Base-by-base conservation (phyloP, 305 asterid genomes). In the Fraxinus sp. region DNA sequence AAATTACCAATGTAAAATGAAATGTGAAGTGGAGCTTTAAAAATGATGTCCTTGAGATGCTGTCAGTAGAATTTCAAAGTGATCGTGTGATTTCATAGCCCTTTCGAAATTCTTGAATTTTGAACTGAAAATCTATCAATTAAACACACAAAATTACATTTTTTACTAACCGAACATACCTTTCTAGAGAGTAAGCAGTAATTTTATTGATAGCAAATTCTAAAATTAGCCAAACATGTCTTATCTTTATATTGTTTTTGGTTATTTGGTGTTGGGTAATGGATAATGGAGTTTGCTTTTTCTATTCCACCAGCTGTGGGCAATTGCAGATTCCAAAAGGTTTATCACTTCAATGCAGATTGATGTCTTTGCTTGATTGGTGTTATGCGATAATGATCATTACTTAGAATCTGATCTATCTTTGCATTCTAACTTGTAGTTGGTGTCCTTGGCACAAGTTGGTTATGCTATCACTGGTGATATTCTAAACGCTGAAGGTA, bases 311-410 rank as follows among this genome's bases (percentile, higher is more conserved):
- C 14, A 93, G 97, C 92, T 92, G 74, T 93, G 97, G 96, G 94
- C 97, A 24, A 88, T 93, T 79, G 92, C 97, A 83, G 97, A 93
- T 90, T 87, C 93, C 10, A 93, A 87, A 81, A 85, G 94, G 80
- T 93, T 92, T 82, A 82, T 92, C 72, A 82, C 89, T 10, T 92
- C 94, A 68, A 93, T 92, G 93, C 94, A 92, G 97, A 96, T 92
- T 74, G 22, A 32, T 72, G 22, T 59, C 24, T 79, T 66, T 46
- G 77, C 37, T 70, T 62, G 22, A 79, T 6, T 44, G 14, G 72
- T 52, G 71, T 37, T 20, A 64, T 81, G 10, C 35, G 75, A 78
- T 57, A 33, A n/a, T 16, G 64, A 66, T 70, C 36, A 70, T 74
- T 72, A 33, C 70, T 78, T 20, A 74, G 86, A 52, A 74, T 88